Base-by-base conservation (phyloP, 2,329 filamentous ascomycete genomes). In the Talaromyces sp. region DNA sequence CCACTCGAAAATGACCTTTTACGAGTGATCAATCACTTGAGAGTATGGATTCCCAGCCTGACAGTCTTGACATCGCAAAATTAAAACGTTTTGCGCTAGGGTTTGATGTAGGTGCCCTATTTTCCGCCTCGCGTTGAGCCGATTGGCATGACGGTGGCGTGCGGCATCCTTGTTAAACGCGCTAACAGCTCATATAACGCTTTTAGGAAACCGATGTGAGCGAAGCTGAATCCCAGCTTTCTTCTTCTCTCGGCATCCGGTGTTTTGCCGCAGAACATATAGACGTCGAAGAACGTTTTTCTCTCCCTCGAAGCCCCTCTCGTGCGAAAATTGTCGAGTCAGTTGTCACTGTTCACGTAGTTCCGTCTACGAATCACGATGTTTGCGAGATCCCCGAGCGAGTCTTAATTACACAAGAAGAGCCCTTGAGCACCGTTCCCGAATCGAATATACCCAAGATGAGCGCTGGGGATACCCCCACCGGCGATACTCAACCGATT, bases 401-500 rank as follows among this genome's bases (percentile, higher is more conserved):
- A 19, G 19, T 41, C 19, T 17, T 57, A 11, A 63, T 47, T n/a
- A 65, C 69, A 41, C 62, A 68, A 67, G 47, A 65, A 37, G 66
- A 73, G 62, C 65, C 67, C 54, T 57, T 62, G 56, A 67, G 67
- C 59, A 68, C 66, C 22, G 50, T 70, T 5, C 64, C 71, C 9
- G 69, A 70, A 8, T 70, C 70, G 35, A 71, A 70, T 39, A 25
- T 63, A 39, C 67, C 63, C 39, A 75, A 73, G 56, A 79, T 79
- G 76, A 72, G 70, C 41, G 73, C 73, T 25, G 72, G 71, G 33
- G 74, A 75, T n/a, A 72, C 71, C 52, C 69, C 70, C 3, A 73
- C 77, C 27, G 75, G 76, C 25, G 79, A 81, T 66, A 82, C 80
- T 10, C 80, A 82, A 69, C 74, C 77, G 17, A 72, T 82, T 49